These are phyloP conservation scores for Mycena rebaudengoi DNA, from an alignment of 768 basidiomycete genomes.

Conservation along the genomic window DNA sequence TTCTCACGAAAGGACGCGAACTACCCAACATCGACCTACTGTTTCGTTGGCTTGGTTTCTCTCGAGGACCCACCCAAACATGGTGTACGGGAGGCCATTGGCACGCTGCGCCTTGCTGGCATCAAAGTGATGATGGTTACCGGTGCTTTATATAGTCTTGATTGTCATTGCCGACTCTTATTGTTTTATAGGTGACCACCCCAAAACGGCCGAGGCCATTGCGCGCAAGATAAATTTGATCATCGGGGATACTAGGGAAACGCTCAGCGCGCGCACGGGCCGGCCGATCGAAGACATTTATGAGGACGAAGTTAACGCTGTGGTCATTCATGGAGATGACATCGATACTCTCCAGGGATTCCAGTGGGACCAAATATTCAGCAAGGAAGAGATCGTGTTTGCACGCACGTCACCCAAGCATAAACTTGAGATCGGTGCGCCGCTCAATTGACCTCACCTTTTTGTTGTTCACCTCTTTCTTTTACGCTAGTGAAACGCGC, in stretches of 20 bases:
- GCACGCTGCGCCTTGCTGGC: conserved; percentile 72
- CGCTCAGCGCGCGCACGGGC: conserved; percentile 63
- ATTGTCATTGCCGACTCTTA: background rate
- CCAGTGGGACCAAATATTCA: conserved; percentile 81
- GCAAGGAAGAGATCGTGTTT: conserved; percentile 75
- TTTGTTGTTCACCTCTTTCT: background rate
- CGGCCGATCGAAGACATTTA: conserved; percentile 65
- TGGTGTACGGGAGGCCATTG: conserved; percentile 76
- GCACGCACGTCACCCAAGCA: conserved; percentile 78
- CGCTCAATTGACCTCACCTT: background rate
- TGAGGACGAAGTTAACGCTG: conserved; percentile 72
- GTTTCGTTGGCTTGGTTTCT: conserved; percentile 72
- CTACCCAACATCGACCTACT: conserved; percentile 65
- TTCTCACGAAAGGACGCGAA: conserved; percentile 65
- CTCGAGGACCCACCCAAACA: conserved; percentile 78
- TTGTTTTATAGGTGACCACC: conserved; percentile 61
- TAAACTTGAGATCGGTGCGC: conserved; percentile 74
- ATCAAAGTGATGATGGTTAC: conserved; percentile 85
- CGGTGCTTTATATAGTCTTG: conserved; percentile 43
- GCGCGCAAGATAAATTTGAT: conserved; percentile 78
- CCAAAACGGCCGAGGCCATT: conserved; percentile 78
- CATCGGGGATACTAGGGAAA: conserved; percentile 70
- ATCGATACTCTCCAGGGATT: conserved; percentile 73
- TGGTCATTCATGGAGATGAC: conserved; percentile 74
- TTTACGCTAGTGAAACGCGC: conserved; percentile 67